phyloP scores from a whole-genome alignment of 306 rosid genomes.

The Fragaria vesca region DNA sequence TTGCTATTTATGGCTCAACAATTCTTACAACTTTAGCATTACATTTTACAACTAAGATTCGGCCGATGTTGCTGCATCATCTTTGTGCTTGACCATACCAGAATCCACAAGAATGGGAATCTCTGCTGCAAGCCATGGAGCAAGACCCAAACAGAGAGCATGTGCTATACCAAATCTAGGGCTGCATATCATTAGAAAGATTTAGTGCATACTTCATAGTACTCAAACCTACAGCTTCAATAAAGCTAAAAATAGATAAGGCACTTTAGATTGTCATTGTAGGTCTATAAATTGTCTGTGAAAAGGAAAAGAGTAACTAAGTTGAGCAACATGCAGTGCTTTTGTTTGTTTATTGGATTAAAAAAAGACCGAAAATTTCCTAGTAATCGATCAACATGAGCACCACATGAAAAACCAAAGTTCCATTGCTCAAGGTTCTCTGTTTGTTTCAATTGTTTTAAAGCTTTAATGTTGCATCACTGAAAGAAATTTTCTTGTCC shows the following conservation, averaged over 20 bases:
- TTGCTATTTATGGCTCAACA: slow-evolving; percentile 31
- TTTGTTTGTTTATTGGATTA: not conserved
- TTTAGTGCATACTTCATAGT: not conserved
- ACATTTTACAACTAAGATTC: slow-evolving; percentile 52
- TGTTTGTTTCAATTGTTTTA: not conserved
- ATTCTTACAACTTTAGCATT: slow-evolving; percentile 35
- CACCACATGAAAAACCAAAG: not conserved
- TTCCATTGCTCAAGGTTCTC: not conserved
- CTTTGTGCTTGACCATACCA: slow-evolving; percentile 99
- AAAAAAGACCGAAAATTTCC: not conserved
- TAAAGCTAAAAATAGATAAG: not conserved
- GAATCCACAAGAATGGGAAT: slow-evolving; percentile 96
- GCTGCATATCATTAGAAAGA: slow-evolving; percentile 48
- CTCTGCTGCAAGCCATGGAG: slow-evolving; percentile 99
- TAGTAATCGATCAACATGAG: not conserved
- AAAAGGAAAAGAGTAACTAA: not conserved
- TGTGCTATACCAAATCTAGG: slow-evolving; percentile 98
- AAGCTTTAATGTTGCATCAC: not conserved
- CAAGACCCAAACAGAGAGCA: slow-evolving; percentile 98
- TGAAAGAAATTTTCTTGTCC: not conserved
- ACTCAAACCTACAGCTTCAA: slow-evolving; percentile 23
- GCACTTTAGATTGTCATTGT: not conserved
- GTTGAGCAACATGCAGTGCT: not conserved
- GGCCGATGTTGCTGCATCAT: slow-evolving; percentile 71
- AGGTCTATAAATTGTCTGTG: not conserved